A percentile compares a stretch with the other conserved stretches of the same genome.
phyloP scores from a whole-genome alignment of 345 rosid species.

The Arabis alpina region DNA sequence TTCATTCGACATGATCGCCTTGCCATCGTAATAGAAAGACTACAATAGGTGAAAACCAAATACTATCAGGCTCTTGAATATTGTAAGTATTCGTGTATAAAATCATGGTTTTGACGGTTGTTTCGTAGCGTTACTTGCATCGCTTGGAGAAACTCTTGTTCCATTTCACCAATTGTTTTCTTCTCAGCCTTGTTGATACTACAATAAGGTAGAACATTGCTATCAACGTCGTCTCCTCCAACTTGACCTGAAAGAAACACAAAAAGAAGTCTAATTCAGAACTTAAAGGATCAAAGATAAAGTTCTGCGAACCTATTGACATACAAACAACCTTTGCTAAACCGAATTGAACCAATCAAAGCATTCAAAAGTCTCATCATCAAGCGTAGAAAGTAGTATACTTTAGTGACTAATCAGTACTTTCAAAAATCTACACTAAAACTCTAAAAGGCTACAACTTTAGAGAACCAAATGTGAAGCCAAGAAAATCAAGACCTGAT shows the following conservation, averaged over 20 bases:
- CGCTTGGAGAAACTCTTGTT: slow-evolving; percentile 88
- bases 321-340: background rate
- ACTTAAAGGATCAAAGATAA: background rate
- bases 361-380: background rate
- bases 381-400: background rate
- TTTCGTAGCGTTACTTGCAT: slow-evolving; percentile 53
- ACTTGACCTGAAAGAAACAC: slow-evolving; percentile 26
- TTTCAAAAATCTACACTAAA: background rate
- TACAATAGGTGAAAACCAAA: slow-evolving; percentile 37
- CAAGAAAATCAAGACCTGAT: slow-evolving; percentile 41
- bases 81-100: background rate
- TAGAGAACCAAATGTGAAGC: background rate
- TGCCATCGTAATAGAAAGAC: slow-evolving; percentile 95
- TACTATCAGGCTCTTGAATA: background rate
- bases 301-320: background rate
- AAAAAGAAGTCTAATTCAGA: background rate
- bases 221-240: slow-evolving; percentile 64
- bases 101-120: background rate
- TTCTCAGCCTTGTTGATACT: slow-evolving; percentile 66
- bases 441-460: slow-evolving; percentile 18
- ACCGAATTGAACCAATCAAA: slow-evolving; percentile 2
- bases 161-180: slow-evolving; percentile 80
- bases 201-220: slow-evolving; percentile 78
- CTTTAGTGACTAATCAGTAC: background rate
- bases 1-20: slow-evolving; percentile 92